Percentiles rank a stretch among this genome's conserved stretches.
phyloP scores from a whole-genome alignment of 345 rosid species.

The Viola odorata region DNA sequence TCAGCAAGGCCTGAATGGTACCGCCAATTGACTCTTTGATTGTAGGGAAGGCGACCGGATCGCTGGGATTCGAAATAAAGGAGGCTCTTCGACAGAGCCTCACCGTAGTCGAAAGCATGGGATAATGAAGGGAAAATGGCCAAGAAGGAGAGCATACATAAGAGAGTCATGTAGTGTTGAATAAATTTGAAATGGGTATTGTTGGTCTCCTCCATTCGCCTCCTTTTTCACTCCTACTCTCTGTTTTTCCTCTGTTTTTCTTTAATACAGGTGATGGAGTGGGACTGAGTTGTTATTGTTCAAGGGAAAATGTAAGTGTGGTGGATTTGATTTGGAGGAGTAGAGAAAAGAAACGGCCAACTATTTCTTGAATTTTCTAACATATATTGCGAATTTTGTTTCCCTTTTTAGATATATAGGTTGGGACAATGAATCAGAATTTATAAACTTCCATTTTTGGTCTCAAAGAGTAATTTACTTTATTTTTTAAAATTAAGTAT shows the following conservation, averaged over 20 bases:
- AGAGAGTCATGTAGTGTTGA: background rate
- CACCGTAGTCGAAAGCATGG: conserved; percentile 45
- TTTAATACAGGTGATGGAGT: too few relatives aligned
- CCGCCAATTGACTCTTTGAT: conserved; percentile 86
- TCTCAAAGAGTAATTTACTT: too few relatives aligned
- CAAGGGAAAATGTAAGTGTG: too few relatives aligned
- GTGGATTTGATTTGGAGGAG: too few relatives aligned
- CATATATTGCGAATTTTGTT: too few relatives aligned
- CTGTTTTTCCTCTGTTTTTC: background rate
- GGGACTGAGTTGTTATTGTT: too few relatives aligned
- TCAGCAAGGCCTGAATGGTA: conserved; percentile 91
- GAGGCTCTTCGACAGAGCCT: conserved; percentile 80
- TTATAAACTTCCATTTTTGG: too few relatives aligned
- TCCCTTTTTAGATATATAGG: too few relatives aligned
- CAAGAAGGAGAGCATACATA: background rate
- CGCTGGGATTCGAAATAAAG: conserved; percentile 91
- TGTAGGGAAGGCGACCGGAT: conserved; percentile 83
- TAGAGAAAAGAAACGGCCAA: too few relatives aligned
- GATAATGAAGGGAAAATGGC: background rate
- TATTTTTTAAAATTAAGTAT: too few relatives aligned
- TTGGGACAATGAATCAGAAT: too few relatives aligned
- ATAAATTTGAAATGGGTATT: background rate
- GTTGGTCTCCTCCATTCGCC: background rate
- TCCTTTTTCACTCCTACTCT: background rate
- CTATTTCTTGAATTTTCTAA: too few relatives aligned